A percentile compares a stretch with the other conserved stretches of the same genome.
phyloP scores from a whole-genome alignment of 2,329 filamentous ascomycete genomes.

The Epichloe amarillans region DNA sequence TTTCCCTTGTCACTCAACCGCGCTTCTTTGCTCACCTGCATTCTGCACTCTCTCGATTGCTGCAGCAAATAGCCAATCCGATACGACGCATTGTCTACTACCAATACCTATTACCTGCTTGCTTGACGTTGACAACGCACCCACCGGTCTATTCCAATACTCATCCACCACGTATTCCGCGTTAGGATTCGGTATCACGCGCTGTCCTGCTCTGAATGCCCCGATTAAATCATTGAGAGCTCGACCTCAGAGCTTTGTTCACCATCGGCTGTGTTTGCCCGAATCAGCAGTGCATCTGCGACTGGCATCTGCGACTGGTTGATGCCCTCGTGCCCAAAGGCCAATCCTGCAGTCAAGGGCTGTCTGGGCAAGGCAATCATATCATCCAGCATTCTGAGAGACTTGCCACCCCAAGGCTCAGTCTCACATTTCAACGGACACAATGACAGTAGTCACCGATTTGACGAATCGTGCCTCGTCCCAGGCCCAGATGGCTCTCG shows the following conservation, averaged over 20 bases:
- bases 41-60: conserved; percentile 7
- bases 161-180: conserved; percentile 1
- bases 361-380: not conserved
- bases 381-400: not conserved
- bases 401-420: not conserved
- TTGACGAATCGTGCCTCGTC: conserved; percentile 54
- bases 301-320: conserved; percentile 8
- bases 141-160: not conserved
- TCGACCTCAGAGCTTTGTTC: conserved; percentile 15
- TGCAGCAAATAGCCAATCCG: conserved; percentile 5
- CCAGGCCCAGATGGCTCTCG: conserved; percentile 52
- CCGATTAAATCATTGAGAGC: conserved; percentile 19
- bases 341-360: conserved; percentile 1
- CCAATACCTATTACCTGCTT: not conserved
- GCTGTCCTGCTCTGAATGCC: conserved; percentile 20
- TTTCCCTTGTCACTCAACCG: conserved; percentile 15
- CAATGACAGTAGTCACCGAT: conserved; percentile 68
- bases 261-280: not conserved
- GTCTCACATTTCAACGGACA: conserved; percentile 3
- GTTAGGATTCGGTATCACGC: conserved; percentile 3
- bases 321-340: conserved; percentile 2
- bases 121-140: not conserved
- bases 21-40: conserved; percentile 6
- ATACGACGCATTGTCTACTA: not conserved
- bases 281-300: conserved; percentile 13